Base-by-base conservation (phyloP, 768 basidiomycete species). In the Trametopsis cervina region DNA sequence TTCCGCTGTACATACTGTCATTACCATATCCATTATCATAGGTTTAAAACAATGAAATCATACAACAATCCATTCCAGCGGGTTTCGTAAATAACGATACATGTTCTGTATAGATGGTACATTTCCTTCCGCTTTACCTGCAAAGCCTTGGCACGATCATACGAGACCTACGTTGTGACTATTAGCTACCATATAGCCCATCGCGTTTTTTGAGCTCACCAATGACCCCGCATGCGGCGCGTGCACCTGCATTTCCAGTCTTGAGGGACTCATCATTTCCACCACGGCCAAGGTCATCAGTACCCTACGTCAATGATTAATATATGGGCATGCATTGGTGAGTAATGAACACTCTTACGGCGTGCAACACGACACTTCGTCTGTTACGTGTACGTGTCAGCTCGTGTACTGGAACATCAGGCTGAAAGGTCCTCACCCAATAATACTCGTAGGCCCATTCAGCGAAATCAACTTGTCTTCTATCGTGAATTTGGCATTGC, bases 141-240 rank as follows among this genome's bases (percentile, higher is more conserved):
- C n/a, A n/a, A n/a, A n/a, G n/a, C n/a, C n/a, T n/a, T n/a, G n/a
- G n/a, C n/a, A n/a, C n/a, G n/a, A n/a, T n/a, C n/a, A n/a, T n/a
- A n/a, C n/a, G n/a, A n/a, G n/a, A n/a, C n/a, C n/a, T n/a, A n/a
- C n/a, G n/a, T n/a, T n/a, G n/a, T n/a, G n/a, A n/a, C n/a, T n/a
- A n/a, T n/a, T n/a, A n/a, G n/a, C n/a, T n/a, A n/a, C n/a, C n/a
- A n/a, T n/a, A n/a, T n/a, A n/a, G n/a, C n/a, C n/a, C n/a, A n/a
- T n/a, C 29, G 29, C 7, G 39, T 22, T 18, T 7, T 18, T 22
- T 7, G 39, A 9, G 7, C 63, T 47, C 62, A 78, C 85, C 86
- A 55, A 90, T 85, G 43, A 90, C 78, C 56, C 88, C 89, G 59
- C 89, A 91, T 11, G 89, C 88, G n/a, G 78, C 74, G 48, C 87